phyloP scores from a whole-genome alignment of 2,329 filamentous ascomycete species.

The Pseudopyricularia cyperi region DNA sequence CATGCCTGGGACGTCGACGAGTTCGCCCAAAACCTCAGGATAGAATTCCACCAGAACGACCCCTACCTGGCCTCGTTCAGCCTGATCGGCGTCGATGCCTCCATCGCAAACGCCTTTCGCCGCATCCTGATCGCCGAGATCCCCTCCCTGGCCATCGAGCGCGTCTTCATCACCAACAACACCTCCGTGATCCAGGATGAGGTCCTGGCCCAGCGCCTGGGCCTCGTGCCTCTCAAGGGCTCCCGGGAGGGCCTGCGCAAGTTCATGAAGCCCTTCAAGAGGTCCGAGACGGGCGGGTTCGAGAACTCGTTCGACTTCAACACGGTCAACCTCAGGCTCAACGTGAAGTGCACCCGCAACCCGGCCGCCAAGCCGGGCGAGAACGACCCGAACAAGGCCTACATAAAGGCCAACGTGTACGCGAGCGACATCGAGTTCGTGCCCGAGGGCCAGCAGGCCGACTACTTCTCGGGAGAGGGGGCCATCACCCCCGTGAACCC shows the following conservation, averaged over 20 bases:
- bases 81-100: conserved; percentile 80
- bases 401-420: conserved; percentile 75
- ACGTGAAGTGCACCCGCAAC: conserved; percentile 72
- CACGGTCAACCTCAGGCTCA: conserved; percentile 66
- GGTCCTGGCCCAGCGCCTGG: conserved; percentile 80
- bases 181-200: conserved; percentile 97
- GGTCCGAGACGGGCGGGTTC: conserved; percentile 8
- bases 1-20: conserved; percentile 29
- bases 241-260: conserved; percentile 60
- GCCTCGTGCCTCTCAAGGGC: conserved; percentile 80
- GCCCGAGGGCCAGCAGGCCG: conserved; percentile 58
- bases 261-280: conserved; percentile 64
- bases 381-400: conserved; percentile 71
- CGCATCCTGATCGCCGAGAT: conserved; percentile 93
- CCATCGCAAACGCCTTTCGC: conserved; percentile 92
- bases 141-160: conserved; percentile 86
- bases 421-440: conserved; percentile 65
- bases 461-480: conserved; percentile 55
- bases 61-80: conserved; percentile 74
- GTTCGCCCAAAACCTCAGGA: conserved; percentile 26
- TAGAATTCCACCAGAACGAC: conserved; percentile 77
- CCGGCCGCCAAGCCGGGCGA: conserved; percentile 56
- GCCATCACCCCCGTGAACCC: conserved; percentile 71
- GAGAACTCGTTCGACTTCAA: conserved; percentile 65
- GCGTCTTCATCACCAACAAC: conserved; percentile 88